Evolutionary conservation across 768 basidiomycete genomes (phyloP).

Genomic region (Naganishia vishniacii): DNA sequence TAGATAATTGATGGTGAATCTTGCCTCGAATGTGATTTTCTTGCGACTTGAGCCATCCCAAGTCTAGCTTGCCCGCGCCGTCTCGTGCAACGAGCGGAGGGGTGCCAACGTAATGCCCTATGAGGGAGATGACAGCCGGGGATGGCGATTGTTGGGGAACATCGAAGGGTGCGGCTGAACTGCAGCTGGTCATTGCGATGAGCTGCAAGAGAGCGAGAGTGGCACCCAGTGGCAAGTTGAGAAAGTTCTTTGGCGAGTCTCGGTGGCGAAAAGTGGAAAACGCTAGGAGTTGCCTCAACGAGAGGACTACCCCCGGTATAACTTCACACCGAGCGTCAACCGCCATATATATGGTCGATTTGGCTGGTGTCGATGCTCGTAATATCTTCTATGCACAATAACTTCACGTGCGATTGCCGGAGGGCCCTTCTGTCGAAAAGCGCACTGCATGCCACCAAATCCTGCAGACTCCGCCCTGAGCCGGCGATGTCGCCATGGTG

Average conservation of each 20-base stretch:
- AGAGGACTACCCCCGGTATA: too few species aligned
- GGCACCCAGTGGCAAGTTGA: conserved; percentile 8
- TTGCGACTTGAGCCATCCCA: conserved; percentile 23
- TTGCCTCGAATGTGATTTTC: conserved; percentile 18
- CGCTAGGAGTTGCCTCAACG: too few species aligned
- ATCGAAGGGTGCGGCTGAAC: conserved; percentile 12
- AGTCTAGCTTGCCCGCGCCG: conserved; percentile 5
- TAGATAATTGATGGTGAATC: conserved; percentile 2
- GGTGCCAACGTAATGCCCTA: conserved; percentile 4
- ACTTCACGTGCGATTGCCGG: too few species aligned
- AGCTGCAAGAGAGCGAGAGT: conserved; percentile 15
- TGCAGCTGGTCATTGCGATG: conserved; percentile 1
- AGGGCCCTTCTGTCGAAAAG: too few species aligned
- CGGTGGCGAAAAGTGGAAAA: too few species aligned
- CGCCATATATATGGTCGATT: too few species aligned
- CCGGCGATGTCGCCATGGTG: too few species aligned
- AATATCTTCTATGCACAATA: too few species aligned
- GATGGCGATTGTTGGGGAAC: not conserved
- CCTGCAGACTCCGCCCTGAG: too few species aligned
- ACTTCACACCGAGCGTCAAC: too few species aligned
- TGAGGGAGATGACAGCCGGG: conserved; percentile 15
- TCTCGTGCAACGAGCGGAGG: conserved; percentile 13
- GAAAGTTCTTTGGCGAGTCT: conserved; percentile 19
- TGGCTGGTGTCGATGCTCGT: too few species aligned
- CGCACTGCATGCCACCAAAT: too few species aligned